Evolutionary conservation across 371 early-diverging fungal genomes (phyloP), one percentile per base, ranked within the genome.

Genomic region (Saksenaea vasiformis): DNA sequence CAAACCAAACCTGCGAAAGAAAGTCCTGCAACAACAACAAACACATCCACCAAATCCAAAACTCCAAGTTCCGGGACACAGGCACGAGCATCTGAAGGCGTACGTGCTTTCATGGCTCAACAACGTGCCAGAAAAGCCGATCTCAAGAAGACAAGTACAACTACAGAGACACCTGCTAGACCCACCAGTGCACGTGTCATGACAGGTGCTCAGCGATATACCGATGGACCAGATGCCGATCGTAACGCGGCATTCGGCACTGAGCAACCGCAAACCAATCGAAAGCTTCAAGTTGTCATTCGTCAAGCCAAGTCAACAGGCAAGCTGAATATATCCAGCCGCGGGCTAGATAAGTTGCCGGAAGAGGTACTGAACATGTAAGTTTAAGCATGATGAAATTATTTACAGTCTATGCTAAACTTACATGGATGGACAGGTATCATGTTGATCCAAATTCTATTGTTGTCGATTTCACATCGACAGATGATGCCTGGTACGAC

Each of bases 291-390:
- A 53, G 58, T 71, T 0, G 55, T 80, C 1, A 73, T 79, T n/a
- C 72, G 71, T 13, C 78, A 77, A 65, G 78, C 82, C 7, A 78
- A 79, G 41, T 55, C 67, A 1, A 67, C 72, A 59, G 92, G 93
- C 15, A 85, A 80, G 57, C 76, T 95, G 36, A 90, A 92, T 65
- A 73, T 95, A 15, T 86, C 91, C 19, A 85, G 82, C 67, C 83
- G 90, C 60, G 70, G 73, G 24, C 73, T 95, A 55, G 74, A 75
- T 0, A 75, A 67, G 9, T 69, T 95, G 19, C 94, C 95, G 0
- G 73, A 82, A 19, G 84, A 82, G 43, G 79, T 93, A 5, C 87
- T 85, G 77, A 79, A 77, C 17, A 84, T 86, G 86, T 74, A 70
- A 56, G 65, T 57, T 13, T 19, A 13, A 7, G 3, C 55, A 41